Evolutionary conservation across 2,329 filamentous ascomycete species (phyloP).

Genomic region (Leptographium wingfieldii): DNA sequence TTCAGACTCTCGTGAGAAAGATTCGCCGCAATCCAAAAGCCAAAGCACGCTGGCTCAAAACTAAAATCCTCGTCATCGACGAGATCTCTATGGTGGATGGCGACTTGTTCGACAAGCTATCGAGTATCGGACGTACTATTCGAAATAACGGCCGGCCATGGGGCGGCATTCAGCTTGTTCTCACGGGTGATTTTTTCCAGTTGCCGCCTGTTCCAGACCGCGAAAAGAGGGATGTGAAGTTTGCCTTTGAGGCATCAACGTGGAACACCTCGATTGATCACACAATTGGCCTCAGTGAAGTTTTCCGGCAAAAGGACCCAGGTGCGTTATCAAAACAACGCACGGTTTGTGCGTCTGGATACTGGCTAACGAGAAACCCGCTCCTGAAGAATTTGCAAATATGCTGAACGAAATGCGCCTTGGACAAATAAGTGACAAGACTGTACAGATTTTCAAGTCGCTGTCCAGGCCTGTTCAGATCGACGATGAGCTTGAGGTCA

Average conservation of each 20-base stretch:
- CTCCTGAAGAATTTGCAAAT: constrained; percentile 56
- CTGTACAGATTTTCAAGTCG: constrained; percentile 62
- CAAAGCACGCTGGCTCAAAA: constrained; percentile 76
- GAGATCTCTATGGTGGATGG: constrained; percentile 99
- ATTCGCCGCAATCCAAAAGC: constrained; percentile 81
- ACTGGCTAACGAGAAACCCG: constrained; percentile 14
- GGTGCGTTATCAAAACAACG: constrained; percentile 26
- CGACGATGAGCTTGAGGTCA: constrained; percentile 65
- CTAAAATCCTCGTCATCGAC: constrained; percentile 80
- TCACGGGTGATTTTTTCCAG: constrained; percentile 97
- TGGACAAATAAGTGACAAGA: constrained; percentile 64
- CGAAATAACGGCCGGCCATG: constrained; percentile 87
- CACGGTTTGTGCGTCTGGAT: neutral
- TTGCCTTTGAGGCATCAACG: constrained; percentile 82
- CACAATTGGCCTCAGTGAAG: constrained; percentile 87
- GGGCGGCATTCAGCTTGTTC: constrained; percentile 88
- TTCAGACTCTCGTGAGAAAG: constrained; percentile 72
- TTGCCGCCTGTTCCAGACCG: constrained; percentile 82
- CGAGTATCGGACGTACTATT: constrained; percentile 71
- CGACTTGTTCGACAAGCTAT: constrained; percentile 91
- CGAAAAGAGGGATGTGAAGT: constrained; percentile 58
- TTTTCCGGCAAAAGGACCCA: constrained; percentile 88
- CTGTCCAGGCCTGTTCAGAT: constrained; percentile 60
- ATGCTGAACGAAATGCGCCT: constrained; percentile 99
- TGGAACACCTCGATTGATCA: constrained; percentile 92